These are phyloP conservation scores for Pichia manshurica DNA, from an alignment of 805 yeast genomes.

Conservation along the genomic window DNA sequence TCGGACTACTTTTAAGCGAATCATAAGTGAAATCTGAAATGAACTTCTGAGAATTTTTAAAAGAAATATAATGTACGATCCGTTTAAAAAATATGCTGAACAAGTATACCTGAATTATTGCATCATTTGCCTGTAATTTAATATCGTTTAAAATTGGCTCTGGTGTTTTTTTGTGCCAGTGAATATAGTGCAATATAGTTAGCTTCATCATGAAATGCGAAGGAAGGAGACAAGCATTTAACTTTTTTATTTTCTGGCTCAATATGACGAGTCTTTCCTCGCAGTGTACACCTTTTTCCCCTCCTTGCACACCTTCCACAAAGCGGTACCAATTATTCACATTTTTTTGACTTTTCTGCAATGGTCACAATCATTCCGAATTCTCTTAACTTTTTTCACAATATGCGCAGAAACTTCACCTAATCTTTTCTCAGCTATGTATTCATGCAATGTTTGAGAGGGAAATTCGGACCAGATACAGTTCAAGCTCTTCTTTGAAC, in stretches of 20 bases:
- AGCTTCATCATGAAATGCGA: too few relatives aligned
- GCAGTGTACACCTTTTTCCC: neutral
- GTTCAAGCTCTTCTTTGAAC: slow-evolving; percentile 5
- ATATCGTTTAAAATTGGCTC: too few relatives aligned
- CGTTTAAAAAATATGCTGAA: too few relatives aligned
- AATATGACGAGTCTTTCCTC: neutral
- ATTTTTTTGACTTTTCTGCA: slow-evolving; percentile 9
- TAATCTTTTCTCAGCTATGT: neutral
- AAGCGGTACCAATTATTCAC: slow-evolving; percentile 8
- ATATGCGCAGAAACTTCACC: neutral
- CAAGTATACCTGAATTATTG: too few relatives aligned
- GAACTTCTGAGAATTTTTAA: too few relatives aligned
- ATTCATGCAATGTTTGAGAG: neutral
- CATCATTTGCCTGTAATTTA: too few relatives aligned
- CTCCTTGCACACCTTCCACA: slow-evolving; percentile 7
- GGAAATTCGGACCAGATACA: slow-evolving; percentile 18
- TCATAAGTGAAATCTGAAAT: too few relatives aligned
- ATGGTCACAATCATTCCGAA: slow-evolving; percentile 8
- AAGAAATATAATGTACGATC: too few relatives aligned
- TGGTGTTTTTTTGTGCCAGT: too few relatives aligned
- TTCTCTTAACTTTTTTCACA: neutral
- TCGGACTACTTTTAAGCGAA: too few relatives aligned
- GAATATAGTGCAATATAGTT: too few relatives aligned
- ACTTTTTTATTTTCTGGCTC: neutral
- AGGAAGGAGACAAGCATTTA: too few relatives aligned